A percentile compares a stretch with the other conserved stretches of the same genome.
Conservation (phyloP, 1,139 yeast genomes). For the Candida neerlandica region DNA sequence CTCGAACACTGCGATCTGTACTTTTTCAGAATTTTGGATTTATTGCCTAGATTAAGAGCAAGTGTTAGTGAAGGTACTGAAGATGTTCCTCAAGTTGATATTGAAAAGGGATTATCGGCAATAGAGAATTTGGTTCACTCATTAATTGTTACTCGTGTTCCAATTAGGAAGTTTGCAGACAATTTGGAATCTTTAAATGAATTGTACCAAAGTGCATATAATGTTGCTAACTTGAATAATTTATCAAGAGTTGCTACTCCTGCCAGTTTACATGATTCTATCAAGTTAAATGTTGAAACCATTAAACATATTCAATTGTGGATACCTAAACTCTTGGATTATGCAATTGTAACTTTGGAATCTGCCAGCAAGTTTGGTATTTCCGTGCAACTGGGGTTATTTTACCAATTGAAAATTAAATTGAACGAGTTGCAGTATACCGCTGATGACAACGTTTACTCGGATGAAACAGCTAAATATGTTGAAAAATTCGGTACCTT, state of each 20-base stretch:
- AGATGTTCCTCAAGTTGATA: conserved; percentile 76
- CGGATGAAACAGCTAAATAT: conserved; percentile 18
- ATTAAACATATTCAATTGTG: conserved; percentile 29
- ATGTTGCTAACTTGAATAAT: conserved; percentile 19
- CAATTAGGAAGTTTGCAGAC: conserved; percentile 38
- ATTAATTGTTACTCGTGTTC: conserved; percentile 51
- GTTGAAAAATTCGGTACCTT: conserved; percentile 25
- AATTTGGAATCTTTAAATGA: conserved; percentile 17
- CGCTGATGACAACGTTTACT: conserved; percentile 18
- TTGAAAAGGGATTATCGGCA: conserved; percentile 78
- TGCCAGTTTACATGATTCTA: conserved; percentile 23
- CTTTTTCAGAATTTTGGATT: conserved; percentile 73
- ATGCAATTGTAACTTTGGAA: conserved; percentile 39
- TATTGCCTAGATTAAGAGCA: conserved; percentile 76
- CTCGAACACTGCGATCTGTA: conserved; percentile 56
- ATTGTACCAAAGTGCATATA: conserved; percentile 19
- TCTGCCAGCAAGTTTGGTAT: conserved; percentile 20
- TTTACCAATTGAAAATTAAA: conserved; percentile 24
- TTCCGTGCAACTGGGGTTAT: conserved; percentile 17
- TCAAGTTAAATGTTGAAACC: conserved; percentile 20
- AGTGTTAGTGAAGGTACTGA: conserved; percentile 62
- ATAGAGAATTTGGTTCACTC: conserved; percentile 70
- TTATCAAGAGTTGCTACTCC: conserved; percentile 14
- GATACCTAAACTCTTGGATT: conserved; percentile 55
- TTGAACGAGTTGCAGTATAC: conserved; percentile 18